Conservation (phyloP, 805 yeast species). For the Isabelozyma rhagii region DNA sequence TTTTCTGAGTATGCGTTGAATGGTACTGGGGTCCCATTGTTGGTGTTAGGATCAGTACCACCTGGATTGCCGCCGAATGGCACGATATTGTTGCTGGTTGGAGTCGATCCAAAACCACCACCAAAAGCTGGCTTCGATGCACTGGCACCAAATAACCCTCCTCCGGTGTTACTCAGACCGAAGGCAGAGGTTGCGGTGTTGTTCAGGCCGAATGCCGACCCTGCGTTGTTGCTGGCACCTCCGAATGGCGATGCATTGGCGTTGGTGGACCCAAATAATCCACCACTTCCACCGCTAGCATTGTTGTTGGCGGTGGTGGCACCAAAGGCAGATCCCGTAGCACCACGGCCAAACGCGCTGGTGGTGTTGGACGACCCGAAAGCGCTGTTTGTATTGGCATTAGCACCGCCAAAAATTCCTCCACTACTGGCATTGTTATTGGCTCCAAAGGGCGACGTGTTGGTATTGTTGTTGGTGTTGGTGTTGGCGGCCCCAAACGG, state of each 20-base stretch:
- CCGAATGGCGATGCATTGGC: slow-evolving; percentile 41
- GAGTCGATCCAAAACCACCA: slow-evolving; percentile 16
- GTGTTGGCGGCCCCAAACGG: slow-evolving; percentile 31
- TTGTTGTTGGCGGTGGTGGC: slow-evolving; percentile 3
- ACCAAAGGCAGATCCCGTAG: slow-evolving; percentile 22
- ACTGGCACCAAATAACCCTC: slow-evolving; percentile 12
- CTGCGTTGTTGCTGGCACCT: slow-evolving; percentile 17
- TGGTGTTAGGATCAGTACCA: slow-evolving; percentile 28
- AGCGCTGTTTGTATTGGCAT: neutral
- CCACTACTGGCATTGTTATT: slow-evolving; percentile 15
- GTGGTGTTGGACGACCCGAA: slow-evolving; percentile 8
- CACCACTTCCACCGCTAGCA: slow-evolving; percentile 10
- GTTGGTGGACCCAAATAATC: slow-evolving; percentile 23
- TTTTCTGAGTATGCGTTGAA: slow-evolving; percentile 70
- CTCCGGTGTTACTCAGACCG: slow-evolving; percentile 2
- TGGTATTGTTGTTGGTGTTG: slow-evolving; percentile 14
- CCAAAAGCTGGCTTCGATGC: slow-evolving; percentile 4
- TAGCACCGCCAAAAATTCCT: slow-evolving; percentile 19
- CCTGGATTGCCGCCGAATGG: slow-evolving; percentile 14
- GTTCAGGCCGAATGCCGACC: slow-evolving; percentile 17
- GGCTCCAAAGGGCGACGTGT: slow-evolving; percentile 23
- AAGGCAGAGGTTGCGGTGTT: slow-evolving; percentile 1
- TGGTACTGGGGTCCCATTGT: slow-evolving; percentile 73
- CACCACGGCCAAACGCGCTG: slow-evolving; percentile 22
- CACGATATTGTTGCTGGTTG: slow-evolving; percentile 3